Percentiles rank a stretch among this genome's conserved stretches.
phyloP scores from a whole-genome alignment of 495 filamentous ascomycete genomes.

The Podospora sp. region DNA sequence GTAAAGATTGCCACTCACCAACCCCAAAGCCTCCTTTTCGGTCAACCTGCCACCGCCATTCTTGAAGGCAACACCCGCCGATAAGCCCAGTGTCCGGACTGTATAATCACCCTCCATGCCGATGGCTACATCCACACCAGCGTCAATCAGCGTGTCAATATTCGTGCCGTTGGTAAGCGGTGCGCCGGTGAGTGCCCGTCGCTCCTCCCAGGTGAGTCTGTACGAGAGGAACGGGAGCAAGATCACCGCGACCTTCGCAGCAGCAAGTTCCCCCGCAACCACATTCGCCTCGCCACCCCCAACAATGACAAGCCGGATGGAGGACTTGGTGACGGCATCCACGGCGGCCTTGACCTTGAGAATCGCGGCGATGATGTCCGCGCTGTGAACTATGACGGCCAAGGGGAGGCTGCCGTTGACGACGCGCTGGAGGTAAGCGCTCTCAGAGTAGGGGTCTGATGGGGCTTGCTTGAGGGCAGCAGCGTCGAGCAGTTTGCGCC shows the following conservation, averaged over 20 bases:
- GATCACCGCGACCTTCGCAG: slow-evolving; percentile 50
- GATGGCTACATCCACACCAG: slow-evolving; percentile 49
- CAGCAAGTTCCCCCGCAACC: slow-evolving; percentile 50
- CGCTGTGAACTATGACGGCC: slow-evolving; percentile 48
- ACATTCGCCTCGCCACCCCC: slow-evolving; percentile 55
- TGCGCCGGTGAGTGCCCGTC: slow-evolving; percentile 50
- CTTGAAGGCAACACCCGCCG: slow-evolving; percentile 53
- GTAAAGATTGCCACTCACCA: slow-evolving; percentile 53
- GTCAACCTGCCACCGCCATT: slow-evolving; percentile 54
- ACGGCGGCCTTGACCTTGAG: slow-evolving; percentile 44
- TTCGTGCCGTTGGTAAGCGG: slow-evolving; percentile 56
- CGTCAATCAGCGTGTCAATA: slow-evolving; percentile 48
- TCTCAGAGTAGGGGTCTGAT: slow-evolving; percentile 43
- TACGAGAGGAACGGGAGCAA: slow-evolving; percentile 50
- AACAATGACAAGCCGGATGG: slow-evolving; percentile 45
- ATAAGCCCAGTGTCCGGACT: slow-evolving; percentile 48
- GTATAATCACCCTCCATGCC: slow-evolving; percentile 53
- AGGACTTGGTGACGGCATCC: slow-evolving; percentile 27
- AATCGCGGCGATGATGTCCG: slow-evolving; percentile 46
- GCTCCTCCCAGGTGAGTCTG: slow-evolving; percentile 49
- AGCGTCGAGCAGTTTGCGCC: slow-evolving; percentile 46
- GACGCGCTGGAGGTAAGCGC: slow-evolving; percentile 43
- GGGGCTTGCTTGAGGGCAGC: slow-evolving; percentile 28
- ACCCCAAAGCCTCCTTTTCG: slow-evolving; percentile 37
- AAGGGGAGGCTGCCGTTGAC: slow-evolving; percentile 41